These are phyloP conservation scores for Chalciporus sp. DNA, from an alignment of 1,284 basidiomycete genomes.

Conservation along the genomic window DNA sequence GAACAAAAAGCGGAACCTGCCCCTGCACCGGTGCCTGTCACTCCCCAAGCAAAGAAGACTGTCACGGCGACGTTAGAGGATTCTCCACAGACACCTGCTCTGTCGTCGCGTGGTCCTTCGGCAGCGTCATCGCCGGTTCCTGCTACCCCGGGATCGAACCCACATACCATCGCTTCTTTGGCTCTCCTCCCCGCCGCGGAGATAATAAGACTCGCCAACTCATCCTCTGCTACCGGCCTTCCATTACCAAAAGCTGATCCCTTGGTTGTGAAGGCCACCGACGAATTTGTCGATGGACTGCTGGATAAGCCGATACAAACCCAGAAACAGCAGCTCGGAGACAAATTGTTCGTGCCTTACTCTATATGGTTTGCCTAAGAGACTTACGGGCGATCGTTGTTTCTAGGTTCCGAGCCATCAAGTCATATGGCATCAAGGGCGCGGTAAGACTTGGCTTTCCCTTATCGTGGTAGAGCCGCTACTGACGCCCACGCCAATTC, in stretches of 20 bases:
- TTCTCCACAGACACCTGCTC: slow-evolving; percentile 69
- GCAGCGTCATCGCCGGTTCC: slow-evolving; percentile 70
- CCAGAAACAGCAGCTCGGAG: slow-evolving; percentile 84
- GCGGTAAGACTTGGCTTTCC: slow-evolving; percentile 51
- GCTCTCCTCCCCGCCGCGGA: slow-evolving; percentile 70
- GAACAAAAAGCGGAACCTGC: slow-evolving; percentile 35
- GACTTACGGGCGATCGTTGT: neutral
- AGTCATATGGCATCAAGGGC: slow-evolving; percentile 76
- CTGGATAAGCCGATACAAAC: slow-evolving; percentile 59
- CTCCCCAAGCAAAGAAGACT: slow-evolving; percentile 64
- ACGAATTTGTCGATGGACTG: slow-evolving; percentile 77
- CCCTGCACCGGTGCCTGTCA: slow-evolving; percentile 42
- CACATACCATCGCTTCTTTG: slow-evolving; percentile 59
- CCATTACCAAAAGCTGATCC: slow-evolving; percentile 74
- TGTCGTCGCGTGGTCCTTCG: slow-evolving; percentile 72
- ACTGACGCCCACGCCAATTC: slow-evolving; percentile 9
- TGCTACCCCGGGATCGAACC: slow-evolving; percentile 45
- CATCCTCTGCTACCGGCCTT: slow-evolving; percentile 56
- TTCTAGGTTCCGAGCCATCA: slow-evolving; percentile 73
- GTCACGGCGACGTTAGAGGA: slow-evolving; percentile 42
- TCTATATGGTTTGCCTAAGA: neutral
- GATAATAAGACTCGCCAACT: slow-evolving; percentile 64
- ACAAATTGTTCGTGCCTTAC: slow-evolving; percentile 62
- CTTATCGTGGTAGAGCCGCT: neutral
- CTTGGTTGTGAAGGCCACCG: slow-evolving; percentile 67